Percentiles rank a stretch among this genome's conserved stretches.
Evolutionary conservation across 23 red algal genomes (phyloP).

Genomic region (Agarophyton chilense): DNA sequence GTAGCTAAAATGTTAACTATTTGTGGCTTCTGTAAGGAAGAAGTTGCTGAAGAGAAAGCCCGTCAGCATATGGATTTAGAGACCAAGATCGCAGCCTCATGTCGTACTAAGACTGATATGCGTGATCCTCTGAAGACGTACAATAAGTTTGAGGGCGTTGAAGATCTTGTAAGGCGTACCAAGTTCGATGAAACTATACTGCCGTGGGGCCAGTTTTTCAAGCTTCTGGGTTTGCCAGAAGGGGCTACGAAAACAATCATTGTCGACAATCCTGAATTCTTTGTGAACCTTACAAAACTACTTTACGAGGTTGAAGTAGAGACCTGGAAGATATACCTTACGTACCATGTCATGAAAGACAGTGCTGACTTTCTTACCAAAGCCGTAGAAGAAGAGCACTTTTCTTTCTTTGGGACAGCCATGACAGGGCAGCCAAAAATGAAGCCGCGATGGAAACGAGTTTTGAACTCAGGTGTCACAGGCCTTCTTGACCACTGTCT

Average conservation of each 20-base stretch:
- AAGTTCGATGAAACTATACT: conserved; percentile 7
- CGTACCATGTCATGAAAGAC: conserved; percentile 51
- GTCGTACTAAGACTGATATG: conserved; percentile 73
- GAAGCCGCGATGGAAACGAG: conserved; percentile 78
- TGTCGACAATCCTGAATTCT: conserved; percentile 64
- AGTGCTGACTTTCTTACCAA: conserved; percentile 32
- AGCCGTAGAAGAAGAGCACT: conserved; percentile 48
- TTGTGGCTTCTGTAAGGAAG: conserved; percentile 16
- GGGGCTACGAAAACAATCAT: conserved; percentile 41
- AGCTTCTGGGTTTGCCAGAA: conserved; percentile 35
- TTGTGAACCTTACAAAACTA: conserved; percentile 32
- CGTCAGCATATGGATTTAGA: conserved; percentile 75
- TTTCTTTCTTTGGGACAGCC: conserved; percentile 60
- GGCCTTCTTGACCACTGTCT: conserved; percentile 57
- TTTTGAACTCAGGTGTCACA: conserved; percentile 37
- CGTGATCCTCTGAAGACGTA: conserved; percentile 75
- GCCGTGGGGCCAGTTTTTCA: conserved; percentile 63
- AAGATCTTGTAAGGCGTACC: conserved; percentile 26
- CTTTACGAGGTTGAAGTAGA: conserved; percentile 29
- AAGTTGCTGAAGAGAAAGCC: conserved; percentile 22
- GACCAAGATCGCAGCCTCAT: conserved; percentile 71
- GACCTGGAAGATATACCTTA: conserved; percentile 48
- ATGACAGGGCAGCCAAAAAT: conserved; percentile 75
- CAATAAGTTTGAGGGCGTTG: conserved; percentile 67
- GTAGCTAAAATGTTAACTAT: conserved; percentile 59